These are phyloP conservation scores for Phytophthora aleatoria DNA, from an alignment of 352 stramenopile genomes.

Conservation along the genomic window DNA sequence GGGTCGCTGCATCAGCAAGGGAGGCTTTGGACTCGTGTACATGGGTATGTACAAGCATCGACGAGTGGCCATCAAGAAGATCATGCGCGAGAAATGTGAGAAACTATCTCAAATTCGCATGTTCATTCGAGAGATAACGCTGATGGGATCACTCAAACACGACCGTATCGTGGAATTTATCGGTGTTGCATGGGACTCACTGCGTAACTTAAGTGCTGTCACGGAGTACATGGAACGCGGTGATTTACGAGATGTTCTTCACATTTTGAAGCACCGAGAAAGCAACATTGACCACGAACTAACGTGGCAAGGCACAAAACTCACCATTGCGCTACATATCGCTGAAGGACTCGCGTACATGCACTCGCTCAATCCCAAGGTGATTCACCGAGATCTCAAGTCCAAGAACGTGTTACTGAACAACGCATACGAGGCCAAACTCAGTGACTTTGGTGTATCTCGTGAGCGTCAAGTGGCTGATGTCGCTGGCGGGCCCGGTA, in stretches of 20 bases:
- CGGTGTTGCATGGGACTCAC: conserved; percentile 66
- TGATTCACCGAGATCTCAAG: conserved; percentile 86
- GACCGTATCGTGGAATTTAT: conserved; percentile 74
- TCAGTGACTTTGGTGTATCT: conserved; percentile 81
- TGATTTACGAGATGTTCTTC: conserved; percentile 66
- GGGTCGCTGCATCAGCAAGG: conserved; percentile 48
- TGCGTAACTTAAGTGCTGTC: conserved; percentile 58
- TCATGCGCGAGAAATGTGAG: conserved; percentile 41
- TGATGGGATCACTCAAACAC: conserved; percentile 66
- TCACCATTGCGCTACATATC: conserved; percentile 64
- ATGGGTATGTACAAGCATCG: conserved; percentile 38
- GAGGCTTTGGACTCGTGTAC: conserved; percentile 51
- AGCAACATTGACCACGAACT: conserved; percentile 30
- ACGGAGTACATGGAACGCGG: conserved; percentile 81
- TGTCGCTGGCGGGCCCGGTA: conserved; percentile 31
- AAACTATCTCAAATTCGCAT: conserved; percentile 41
- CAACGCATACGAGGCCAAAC: conserved; percentile 59
- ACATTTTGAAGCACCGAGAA: conserved; percentile 39
- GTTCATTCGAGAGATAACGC: conserved; percentile 62
- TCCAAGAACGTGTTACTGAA: conserved; percentile 80
- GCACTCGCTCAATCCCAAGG: conserved; percentile 64
- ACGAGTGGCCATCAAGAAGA: conserved; percentile 50
- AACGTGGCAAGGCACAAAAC: conserved; percentile 59
- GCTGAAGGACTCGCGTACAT: conserved; percentile 69
- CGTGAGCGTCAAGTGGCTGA: conserved; percentile 37